Base-by-base conservation (phyloP, 225 moss, liverwort and hornwort genomes). In the Physcomitrium patens region DNA sequence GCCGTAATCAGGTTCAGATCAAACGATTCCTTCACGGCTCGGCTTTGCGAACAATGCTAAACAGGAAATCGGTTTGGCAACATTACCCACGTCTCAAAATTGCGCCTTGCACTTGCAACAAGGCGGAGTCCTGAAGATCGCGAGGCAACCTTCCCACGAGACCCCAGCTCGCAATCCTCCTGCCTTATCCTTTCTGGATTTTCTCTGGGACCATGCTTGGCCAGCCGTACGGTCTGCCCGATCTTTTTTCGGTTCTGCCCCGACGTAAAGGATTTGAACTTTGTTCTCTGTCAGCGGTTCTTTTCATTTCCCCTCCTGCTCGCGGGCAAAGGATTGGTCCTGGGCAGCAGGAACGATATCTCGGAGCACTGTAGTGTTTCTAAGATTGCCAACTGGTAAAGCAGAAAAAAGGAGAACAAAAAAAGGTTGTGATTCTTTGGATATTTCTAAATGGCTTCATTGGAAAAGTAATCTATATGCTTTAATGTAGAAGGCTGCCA, bases 141-240 rank as follows among this genome's bases (percentile, higher is more conserved):
- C 3, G 15, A 41, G 12, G 44, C 28, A 53, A 74, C 37, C 49
- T 15, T 49, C 15, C 49, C 15, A 12, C 49, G 13, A 49, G 4
- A 15, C 49, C 15, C 49, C 10, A 47, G 0, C 9, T 50, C 51
- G 58, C 50, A 73, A 73, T 73, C 77, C 22, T 3, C 67, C 11
- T 19, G 77, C 81, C 81, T 82, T 77, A 82, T 78, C 81, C 81
- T 2, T 1, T 68, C 68, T 10, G 65, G 72, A 72, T 63, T 72
- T 77, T 57, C 54, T 54, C n/a, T 17, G 62, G 68, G 81, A 62
- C 47, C n/a, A 15, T 54, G 3, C 16, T 3, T 5, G 58, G 20
- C 3, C 58, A 58, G 23, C 19, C 19, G 1, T 58, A 5, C 10
- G 11, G 23, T 24, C 47, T 0, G 4, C 58, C 58, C 58, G 58